These are phyloP conservation scores for Taphrina betulina DNA, from an alignment of 1,139 yeast genomes.

Conservation along the genomic window DNA sequence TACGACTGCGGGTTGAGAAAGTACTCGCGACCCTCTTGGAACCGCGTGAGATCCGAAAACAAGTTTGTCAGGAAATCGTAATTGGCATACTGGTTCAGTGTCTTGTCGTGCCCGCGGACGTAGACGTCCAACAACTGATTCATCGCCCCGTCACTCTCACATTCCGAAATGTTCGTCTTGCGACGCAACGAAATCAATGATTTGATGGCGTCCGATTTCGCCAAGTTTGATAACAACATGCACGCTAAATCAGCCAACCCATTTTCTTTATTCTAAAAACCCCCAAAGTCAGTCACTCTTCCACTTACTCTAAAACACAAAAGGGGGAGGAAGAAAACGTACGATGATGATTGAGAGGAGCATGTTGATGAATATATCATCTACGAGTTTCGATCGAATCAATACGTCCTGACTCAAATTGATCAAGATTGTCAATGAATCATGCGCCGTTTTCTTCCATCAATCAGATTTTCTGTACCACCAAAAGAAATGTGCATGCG, in stretches of 20 bases:
- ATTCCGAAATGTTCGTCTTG: constrained; percentile 46
- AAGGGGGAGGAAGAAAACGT: too few relatives aligned
- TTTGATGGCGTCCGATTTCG: constrained; percentile 68
- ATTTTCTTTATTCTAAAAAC: constrained; percentile 52
- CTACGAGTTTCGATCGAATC: constrained; percentile 60
- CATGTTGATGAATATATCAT: constrained; percentile 62
- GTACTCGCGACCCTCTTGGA: constrained; percentile 68
- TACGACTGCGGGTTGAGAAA: constrained; percentile 69
- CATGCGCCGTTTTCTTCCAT: constrained; percentile 43
- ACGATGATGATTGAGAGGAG: constrained; percentile 38
- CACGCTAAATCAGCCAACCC: constrained; percentile 77
- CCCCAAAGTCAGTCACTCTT: constrained; percentile 23
- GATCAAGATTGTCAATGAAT: constrained; percentile 75
- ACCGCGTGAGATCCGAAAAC: constrained; percentile 85
- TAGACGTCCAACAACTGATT: constrained; percentile 88
- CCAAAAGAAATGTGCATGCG: constrained; percentile 54
- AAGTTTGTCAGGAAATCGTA: constrained; percentile 83
- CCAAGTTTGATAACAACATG: constrained; percentile 78
- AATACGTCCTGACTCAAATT: constrained; percentile 72
- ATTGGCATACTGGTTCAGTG: constrained; percentile 67
- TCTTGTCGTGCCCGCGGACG: constrained; percentile 76
- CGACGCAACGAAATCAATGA: constrained; percentile 47
- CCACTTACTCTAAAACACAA: background rate
- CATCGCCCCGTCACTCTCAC: constrained; percentile 61
- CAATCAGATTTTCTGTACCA: constrained; percentile 46